Evolutionary conservation across 306 rosid species (phyloP), one percentile per base, ranked within the genome.

Genomic region (Acacia crassicarpa): DNA sequence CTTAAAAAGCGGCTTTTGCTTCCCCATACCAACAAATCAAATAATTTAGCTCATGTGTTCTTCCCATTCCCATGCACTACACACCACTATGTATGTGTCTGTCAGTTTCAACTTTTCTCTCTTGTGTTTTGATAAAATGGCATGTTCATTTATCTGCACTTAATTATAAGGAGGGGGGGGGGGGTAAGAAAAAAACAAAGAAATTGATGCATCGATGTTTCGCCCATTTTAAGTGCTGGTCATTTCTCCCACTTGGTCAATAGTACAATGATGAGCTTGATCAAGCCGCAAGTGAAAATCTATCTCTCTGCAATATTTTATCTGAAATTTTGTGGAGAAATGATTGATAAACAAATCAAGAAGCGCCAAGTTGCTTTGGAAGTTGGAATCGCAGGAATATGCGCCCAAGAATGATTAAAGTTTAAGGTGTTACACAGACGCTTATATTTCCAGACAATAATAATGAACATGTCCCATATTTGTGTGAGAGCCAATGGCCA

Each of bases 221-320:
- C 56, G 17, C 74, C 48, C 53, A 62, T 63, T 61, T 12, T 22
- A 10, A 51, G 9, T 16, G 10, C 54, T 8, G 32, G 51, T 68
- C 46, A 67, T 48, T 27, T 38, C 72, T 67, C 27, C 23, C 46
- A 9, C 69, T 67, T 38, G 32, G 63, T 76, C 46, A 41, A 56
- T 53, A 17, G n/a, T 65, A 22, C 66, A 66, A 83, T 78, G 59
- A 83, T 71, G 75, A 73, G 66, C 46, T 16, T 66, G 12, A 19
- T 16, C 23, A 0, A 44, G 41, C 72, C 41, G 86, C 76, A 79
- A 79, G 66, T 54, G 45, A 48, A 53, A 66, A 74, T 41, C 54
- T 38, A 66, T 73, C 63, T 14, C 20, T 0, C 5, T 8, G 19
- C 2, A 23, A 40, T 38, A 8, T 16, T 35, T 66, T 59, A 23